Conservation (phyloP, 2,329 filamentous ascomycete species). For the Colletotrichum tanaceti region DNA sequence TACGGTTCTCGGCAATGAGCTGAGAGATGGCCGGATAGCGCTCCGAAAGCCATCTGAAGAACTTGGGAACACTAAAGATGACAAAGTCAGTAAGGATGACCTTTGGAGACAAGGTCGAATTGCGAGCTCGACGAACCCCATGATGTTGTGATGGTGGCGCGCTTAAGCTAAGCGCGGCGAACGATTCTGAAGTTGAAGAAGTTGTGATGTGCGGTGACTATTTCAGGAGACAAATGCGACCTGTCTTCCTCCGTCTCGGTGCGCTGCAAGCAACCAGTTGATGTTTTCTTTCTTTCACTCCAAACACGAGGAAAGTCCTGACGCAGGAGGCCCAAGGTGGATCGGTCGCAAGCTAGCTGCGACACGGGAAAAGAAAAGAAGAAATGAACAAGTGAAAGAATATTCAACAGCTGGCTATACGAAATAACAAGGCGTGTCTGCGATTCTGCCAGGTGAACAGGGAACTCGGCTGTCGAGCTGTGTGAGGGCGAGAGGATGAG, state of each 20-base stretch:
- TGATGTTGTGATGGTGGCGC: conserved; percentile 42
- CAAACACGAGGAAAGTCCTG: conserved; percentile 35
- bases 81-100: conserved; percentile 24
- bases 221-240: conserved; percentile 1
- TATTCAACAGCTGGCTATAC: conserved; percentile 32
- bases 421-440: conserved; percentile 20
- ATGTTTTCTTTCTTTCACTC: conserved; percentile 16
- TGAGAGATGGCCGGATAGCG: conserved; percentile 98
- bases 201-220: conserved; percentile 8
- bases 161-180: conserved; percentile 31
- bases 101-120: not conserved
- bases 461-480: conserved; percentile 43
- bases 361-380: conserved; percentile 32
- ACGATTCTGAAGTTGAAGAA: conserved; percentile 11
- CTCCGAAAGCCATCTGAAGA: conserved; percentile 99
- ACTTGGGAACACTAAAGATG: conserved; percentile 76
- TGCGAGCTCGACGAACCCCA: conserved; percentile 45
- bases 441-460: conserved; percentile 41
- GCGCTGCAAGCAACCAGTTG: conserved; percentile 13
- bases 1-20: conserved; percentile 97
- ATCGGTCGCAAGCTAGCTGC: conserved; percentile 35
- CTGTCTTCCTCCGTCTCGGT: conserved; percentile 15
- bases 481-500: conserved; percentile 37
- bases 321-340: conserved; percentile 32
- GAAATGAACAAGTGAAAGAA: conserved; percentile 39